Percentiles rank a stretch among this genome's conserved stretches.
Conservation (phyloP, 805 yeast genomes). For the Spathaspora arborariae region DNA sequence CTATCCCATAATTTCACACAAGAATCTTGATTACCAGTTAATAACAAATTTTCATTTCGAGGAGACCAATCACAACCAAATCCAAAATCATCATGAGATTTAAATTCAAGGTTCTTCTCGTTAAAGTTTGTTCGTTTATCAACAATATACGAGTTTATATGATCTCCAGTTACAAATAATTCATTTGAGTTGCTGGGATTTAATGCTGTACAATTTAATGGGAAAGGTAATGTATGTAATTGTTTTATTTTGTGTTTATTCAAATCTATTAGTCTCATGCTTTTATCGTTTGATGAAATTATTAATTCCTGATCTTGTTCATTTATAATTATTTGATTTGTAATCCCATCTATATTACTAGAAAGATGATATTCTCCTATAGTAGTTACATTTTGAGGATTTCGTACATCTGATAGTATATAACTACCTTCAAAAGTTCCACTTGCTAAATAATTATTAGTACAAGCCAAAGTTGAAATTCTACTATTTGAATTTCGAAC, state of each 20-base stretch:
- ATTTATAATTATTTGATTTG: constrained; percentile 44
- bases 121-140: constrained; percentile 34
- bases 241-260: constrained; percentile 11
- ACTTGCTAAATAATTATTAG: constrained; percentile 39
- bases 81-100: constrained; percentile 53
- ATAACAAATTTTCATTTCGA: constrained; percentile 36
- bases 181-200: constrained; percentile 37
- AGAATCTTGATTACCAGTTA: constrained; percentile 62
- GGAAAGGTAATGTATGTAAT: constrained; percentile 33
- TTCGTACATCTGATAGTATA: constrained; percentile 32
- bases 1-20: constrained; percentile 52
- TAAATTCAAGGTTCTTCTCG: not conserved
- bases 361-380: constrained; percentile 39
- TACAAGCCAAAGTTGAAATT: constrained; percentile 46
- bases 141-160: constrained; percentile 36
- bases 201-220: constrained; percentile 47
- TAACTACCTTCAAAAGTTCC: constrained; percentile 57
- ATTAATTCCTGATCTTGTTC: constrained; percentile 29
- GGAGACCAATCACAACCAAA: constrained; percentile 60
- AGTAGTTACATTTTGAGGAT: constrained; percentile 14
- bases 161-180: constrained; percentile 50
- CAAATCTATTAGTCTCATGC: constrained; percentile 40
- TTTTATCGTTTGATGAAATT: constrained; percentile 50
- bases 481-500: constrained; percentile 31
- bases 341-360: constrained; percentile 44